Evolutionary conservation across 768 basidiomycete genomes (phyloP).

Genomic region (Leccinum sublutescens): DNA sequence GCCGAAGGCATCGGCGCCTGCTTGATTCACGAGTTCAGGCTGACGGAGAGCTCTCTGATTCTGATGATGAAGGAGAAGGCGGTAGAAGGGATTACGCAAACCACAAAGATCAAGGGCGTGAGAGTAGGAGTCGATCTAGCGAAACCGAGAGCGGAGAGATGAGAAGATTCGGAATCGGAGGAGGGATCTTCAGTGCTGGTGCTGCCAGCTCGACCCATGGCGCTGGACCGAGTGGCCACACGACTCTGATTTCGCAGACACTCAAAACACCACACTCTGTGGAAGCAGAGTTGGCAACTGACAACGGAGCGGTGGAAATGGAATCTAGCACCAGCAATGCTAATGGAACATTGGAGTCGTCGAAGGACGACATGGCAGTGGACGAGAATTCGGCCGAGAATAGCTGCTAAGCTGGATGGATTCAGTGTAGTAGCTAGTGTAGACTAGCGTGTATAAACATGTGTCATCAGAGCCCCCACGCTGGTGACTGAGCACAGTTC

Average conservation of each 20-base stretch:
- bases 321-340: slow-evolving; percentile 17
- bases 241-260: slow-evolving; percentile 38
- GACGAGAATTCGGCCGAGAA: slow-evolving; percentile 21
- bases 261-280: slow-evolving; percentile 27
- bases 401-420: neutral
- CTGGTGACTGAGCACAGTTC: neutral
- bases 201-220: slow-evolving; percentile 57
- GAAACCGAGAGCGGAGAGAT: slow-evolving; percentile 43
- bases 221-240: slow-evolving; percentile 73
- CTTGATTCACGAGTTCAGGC: slow-evolving; percentile 81
- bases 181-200: slow-evolving; percentile 70
- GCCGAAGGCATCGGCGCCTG: slow-evolving; percentile 69
- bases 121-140: slow-evolving; percentile 41
- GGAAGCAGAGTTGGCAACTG: slow-evolving; percentile 33
- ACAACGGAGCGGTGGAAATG: slow-evolving; percentile 16
- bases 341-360: slow-evolving; percentile 14
- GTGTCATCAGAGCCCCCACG: slow-evolving; percentile 13
- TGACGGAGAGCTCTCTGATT: slow-evolving; percentile 92
- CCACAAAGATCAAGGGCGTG: slow-evolving; percentile 51
- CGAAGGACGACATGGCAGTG: slow-evolving; percentile 26
- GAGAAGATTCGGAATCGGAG: slow-evolving; percentile 61
- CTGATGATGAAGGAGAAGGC: slow-evolving; percentile 95
- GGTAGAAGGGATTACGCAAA: slow-evolving; percentile 68
- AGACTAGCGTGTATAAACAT: slow-evolving; percentile 10
- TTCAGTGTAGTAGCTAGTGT: neutral